Conservation (phyloP, 2,329 filamentous ascomycete species). For the Chaetoscypha palmicola region DNA sequence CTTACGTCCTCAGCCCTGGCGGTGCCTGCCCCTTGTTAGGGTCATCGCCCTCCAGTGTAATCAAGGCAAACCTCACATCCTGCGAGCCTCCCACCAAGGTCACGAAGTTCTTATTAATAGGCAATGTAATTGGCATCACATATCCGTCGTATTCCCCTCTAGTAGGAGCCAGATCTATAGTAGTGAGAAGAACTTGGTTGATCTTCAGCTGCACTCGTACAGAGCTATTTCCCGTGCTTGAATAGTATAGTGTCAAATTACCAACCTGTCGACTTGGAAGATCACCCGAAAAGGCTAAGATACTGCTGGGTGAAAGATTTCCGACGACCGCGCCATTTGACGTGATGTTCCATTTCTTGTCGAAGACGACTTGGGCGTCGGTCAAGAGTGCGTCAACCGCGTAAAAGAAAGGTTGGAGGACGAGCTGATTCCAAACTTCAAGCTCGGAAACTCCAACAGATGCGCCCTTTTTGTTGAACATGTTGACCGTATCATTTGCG, state of each 20-base stretch:
- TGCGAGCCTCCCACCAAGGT: slow-evolving; percentile 8
- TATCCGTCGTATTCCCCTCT: slow-evolving; percentile 3
- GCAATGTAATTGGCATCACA: slow-evolving; percentile 1
- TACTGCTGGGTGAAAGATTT: not conserved
- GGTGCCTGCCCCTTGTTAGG: not conserved
- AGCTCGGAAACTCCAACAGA: slow-evolving; percentile 14
- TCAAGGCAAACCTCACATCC: not conserved
- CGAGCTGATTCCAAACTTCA: slow-evolving; percentile 10
- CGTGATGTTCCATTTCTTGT: slow-evolving; percentile 7
- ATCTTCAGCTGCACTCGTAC: slow-evolving; percentile 3
- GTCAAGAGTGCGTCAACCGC: slow-evolving; percentile 14
- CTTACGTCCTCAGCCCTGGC: not conserved
- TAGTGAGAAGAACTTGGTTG: slow-evolving; percentile 7
- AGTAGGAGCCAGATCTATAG: slow-evolving; percentile 3
- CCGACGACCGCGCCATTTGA: slow-evolving; percentile 10
- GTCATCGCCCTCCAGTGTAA: not conserved
- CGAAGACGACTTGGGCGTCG: slow-evolving; percentile 3
- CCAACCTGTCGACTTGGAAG: not conserved
- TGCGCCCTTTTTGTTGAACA: slow-evolving; percentile 8
- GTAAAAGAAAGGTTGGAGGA: slow-evolving; percentile 5
- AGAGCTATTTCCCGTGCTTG: not conserved
- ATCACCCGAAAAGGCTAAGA: slow-evolving; percentile 11
- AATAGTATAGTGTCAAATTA: slow-evolving; percentile 7
- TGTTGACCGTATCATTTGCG: slow-evolving; percentile 29
- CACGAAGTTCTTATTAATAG: slow-evolving; percentile 10